Evolutionary conservation across 148 eudicot genomes (phyloP).

Genomic region (Rheum nobile): DNA sequence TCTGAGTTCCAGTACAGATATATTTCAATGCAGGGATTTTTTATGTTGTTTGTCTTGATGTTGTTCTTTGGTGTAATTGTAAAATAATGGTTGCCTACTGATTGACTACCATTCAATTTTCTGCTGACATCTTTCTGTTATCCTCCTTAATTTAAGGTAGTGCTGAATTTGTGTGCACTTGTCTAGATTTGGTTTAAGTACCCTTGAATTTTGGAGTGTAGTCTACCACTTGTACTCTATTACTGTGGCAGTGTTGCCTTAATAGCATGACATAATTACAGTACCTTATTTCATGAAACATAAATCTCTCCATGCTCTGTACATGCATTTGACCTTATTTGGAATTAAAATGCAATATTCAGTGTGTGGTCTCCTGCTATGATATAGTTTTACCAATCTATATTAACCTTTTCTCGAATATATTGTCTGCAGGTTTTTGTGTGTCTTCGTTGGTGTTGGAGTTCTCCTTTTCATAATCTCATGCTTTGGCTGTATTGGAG

Average conservation of each 20-base stretch:
- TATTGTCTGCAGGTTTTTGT: slow-evolving; percentile 65
- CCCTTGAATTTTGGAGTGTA: neutral
- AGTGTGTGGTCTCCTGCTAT: neutral
- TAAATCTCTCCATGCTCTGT: neutral
- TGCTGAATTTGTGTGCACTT: neutral
- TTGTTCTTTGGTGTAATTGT: neutral
- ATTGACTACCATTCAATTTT: neutral
- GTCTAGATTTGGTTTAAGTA: neutral
- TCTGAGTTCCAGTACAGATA: neutral
- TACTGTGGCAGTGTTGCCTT: neutral
- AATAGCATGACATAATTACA: neutral
- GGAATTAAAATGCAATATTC: neutral
- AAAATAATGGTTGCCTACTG: neutral
- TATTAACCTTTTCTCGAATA: neutral
- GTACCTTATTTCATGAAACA: neutral
- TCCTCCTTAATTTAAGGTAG: neutral
- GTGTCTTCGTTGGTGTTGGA: slow-evolving; percentile 62
- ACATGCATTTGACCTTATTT: neutral
- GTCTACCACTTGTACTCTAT: neutral
- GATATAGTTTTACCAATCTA: neutral
- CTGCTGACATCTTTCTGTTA: neutral
- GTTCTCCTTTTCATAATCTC: slow-evolving; percentile 57
- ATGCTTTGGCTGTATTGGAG: slow-evolving; percentile 88
- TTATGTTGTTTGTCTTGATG: neutral
- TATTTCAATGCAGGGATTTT: neutral